Base-by-base conservation (phyloP, 2,329 filamentous ascomycete genomes). In the Aspergillus quadricinctus region DNA sequence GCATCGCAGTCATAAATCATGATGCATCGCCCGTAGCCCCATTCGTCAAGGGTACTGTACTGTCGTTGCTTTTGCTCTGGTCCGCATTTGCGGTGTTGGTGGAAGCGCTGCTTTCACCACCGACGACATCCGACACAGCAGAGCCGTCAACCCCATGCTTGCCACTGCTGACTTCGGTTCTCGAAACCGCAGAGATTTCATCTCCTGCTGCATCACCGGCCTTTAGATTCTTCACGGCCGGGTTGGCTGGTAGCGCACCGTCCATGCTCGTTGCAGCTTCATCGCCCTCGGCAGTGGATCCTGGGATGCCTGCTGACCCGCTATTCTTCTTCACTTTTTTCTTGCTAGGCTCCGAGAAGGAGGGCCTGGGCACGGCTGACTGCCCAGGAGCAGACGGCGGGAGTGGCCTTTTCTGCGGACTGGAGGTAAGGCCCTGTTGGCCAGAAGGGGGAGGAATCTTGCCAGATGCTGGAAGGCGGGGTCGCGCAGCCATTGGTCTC, bases 21-120 rank as follows among this genome's bases (percentile, higher is more conserved):
- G 60, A 63, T 37, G 81, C 72, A 78, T 88, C 64, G 80, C 81
- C 60, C 74, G 78, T 61, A 77, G 81, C 73, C 80, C 87, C 86
- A 83, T 89, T 79, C 29, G 74, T 62, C 69, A 76, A 46, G 76
- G 77, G 23, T 69, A 69, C 35, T 72, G 71, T 43, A 59, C 58
- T 52, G 78, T 66, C 49, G 76, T 75, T 55, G 73, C 62, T 54
- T 53, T 69, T 66, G 23, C 53, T 61, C 41, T 56, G 58, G 31
- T 59, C 58, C 4, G 64, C 54, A 49, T 60, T 59, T n/a, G 56
- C 52, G 28, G 54, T 37, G 21, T 55, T 55, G 49, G 55, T 52
- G 45, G 57, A 31, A 11, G 52, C 53, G 28, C 23, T 53, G 37
- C 50, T 49, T 28, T 62, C 60, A 49, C 25, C 60, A 52, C 53